Percentiles rank a stretch among this genome's conserved stretches.
Conservation (phyloP, 208 protist species). For the Trypanosoma conorhini region DNA sequence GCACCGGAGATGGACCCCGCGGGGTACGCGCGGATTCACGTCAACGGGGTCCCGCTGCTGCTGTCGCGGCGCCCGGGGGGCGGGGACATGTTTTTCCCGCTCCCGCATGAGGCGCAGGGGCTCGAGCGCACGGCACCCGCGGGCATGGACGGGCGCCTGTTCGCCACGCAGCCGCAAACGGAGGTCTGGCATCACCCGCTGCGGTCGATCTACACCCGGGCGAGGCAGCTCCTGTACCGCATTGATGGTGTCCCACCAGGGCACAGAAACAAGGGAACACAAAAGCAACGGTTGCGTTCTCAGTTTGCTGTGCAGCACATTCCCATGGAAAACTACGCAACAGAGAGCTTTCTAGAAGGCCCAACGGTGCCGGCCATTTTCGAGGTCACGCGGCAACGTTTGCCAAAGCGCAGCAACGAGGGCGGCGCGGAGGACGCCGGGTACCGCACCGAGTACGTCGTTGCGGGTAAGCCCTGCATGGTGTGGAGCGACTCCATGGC, state of each 20-base stretch:
- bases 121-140: conserved; percentile 14
- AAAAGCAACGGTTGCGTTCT: neutral
- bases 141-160: neutral
- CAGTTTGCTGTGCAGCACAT: conserved; percentile 21
- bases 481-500: conserved; percentile 10
- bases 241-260: neutral
- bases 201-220: conserved; percentile 18
- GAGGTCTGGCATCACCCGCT: conserved; percentile 29
- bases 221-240: conserved; percentile 21
- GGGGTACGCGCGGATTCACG: conserved; percentile 63
- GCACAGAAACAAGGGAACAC: neutral
- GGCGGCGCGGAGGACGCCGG: neutral
- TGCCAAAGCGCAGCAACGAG: conserved; percentile 14
- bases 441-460: conserved; percentile 7
- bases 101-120: conserved; percentile 63
- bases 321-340: conserved; percentile 16
- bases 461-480: conserved; percentile 19
- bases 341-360: conserved; percentile 22
- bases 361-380: conserved; percentile 28
- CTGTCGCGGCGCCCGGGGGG: conserved; percentile 73
- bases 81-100: conserved; percentile 83
- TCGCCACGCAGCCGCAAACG: conserved; percentile 6
- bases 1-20: conserved; percentile 36
- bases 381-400: conserved; percentile 12
- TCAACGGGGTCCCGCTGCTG: conserved; percentile 80